Evolutionary conservation across 306 rosid species (phyloP).

Genomic region (Fragaria vesca): DNA sequence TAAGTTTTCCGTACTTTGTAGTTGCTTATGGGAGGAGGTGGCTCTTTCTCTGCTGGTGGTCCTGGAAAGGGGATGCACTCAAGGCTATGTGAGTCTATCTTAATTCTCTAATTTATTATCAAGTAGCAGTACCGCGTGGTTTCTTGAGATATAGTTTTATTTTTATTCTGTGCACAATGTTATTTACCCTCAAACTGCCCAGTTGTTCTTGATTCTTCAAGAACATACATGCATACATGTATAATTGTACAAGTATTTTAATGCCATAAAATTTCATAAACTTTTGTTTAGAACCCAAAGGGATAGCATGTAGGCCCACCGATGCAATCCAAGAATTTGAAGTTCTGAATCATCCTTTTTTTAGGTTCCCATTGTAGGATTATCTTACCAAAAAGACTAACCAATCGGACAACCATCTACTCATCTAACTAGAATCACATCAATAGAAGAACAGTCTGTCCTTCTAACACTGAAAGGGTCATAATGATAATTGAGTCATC

Average conservation of each 20-base stretch:
- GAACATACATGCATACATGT: neutral
- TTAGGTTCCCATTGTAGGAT: neutral
- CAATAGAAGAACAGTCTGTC: neutral
- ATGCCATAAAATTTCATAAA: neutral
- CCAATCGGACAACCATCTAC: neutral
- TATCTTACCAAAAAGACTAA: neutral
- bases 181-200: neutral
- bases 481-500: neutral
- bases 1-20: constrained; percentile 36
- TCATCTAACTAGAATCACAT: neutral
- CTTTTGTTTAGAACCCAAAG: neutral
- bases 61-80: constrained; percentile 99
- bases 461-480: neutral
- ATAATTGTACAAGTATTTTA: neutral
- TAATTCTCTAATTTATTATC: constrained; percentile 14
- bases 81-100: constrained; percentile 68
- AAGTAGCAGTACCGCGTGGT: constrained; percentile 12
- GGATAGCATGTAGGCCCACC: neutral
- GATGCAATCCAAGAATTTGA: neutral
- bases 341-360: neutral
- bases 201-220: neutral
- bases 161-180: neutral
- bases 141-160: neutral
- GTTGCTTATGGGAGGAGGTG: constrained; percentile 99
- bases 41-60: constrained; percentile 94